Base-by-base conservation (phyloP, 2,329 filamentous ascomycete genomes). In the Fusarium miscanthi region DNA sequence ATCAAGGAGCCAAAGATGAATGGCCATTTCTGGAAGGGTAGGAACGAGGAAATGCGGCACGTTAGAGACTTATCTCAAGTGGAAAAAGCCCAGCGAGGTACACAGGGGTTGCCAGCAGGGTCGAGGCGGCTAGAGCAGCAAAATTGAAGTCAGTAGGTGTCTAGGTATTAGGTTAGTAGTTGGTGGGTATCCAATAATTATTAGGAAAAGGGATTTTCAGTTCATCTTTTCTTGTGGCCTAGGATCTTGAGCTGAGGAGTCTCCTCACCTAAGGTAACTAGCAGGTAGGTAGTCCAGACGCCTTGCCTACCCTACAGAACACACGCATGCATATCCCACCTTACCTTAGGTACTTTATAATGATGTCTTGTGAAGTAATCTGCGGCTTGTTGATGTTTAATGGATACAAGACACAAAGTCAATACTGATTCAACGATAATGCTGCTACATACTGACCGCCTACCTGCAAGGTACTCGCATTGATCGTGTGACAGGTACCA, bases 241-340 rank as follows among this genome's bases (percentile, higher is more conserved):
- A 60, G 38, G 61, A 63, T 49, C n/a, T 53, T 45, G 30, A 61
- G 33, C 46, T 41, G 38, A 62, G 38, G 38, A 66, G 42, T 53
- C 49, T 38, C 48, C 46, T 49, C 30, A 49, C 30, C 46, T 46
- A 21, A 25, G 23, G 23, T 25, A 25, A 25, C 23, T 25, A 25
- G 23, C 23, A 25, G 23, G 23, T 30, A 30, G 27, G 27, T 30
- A 30, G 27, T 30, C 43, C 16, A 30, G 14, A 10, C 19, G n/a
- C 13, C 19, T 21, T 21, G n/a, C 30, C 46, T 49, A 49, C 46
- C 46, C 46, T 49, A 49, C 21, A n/a, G 17, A 13, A 21, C 8
- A 21, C 13, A 45, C 9, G 45, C 21, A 17, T 31, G n/a, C 27
- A 31, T 49, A 16, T 21, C 45, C 17, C 31, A 11, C 27, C 27